These are phyloP conservation scores for Akanthomyces uredinophilus DNA, from an alignment of 2,329 filamentous ascomycete species.

Conservation along the genomic window DNA sequence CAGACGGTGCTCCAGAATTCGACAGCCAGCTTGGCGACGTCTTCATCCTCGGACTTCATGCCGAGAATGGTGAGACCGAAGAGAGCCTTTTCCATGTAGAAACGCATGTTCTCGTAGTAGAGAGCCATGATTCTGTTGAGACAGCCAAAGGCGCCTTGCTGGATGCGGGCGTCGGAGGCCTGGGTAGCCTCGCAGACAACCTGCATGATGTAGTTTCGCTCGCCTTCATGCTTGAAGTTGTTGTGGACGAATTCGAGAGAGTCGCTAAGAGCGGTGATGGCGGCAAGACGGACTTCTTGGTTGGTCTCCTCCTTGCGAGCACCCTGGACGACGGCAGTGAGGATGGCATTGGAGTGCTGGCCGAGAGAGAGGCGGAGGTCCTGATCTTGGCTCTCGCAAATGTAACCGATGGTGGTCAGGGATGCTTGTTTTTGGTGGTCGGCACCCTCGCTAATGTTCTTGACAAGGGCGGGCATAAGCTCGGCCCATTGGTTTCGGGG, in stretches of 20 bases:
- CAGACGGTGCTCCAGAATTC: constrained; percentile 99
- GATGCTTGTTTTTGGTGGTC: constrained; percentile 92
- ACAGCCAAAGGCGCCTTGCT: constrained; percentile 94
- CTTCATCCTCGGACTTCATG: constrained; percentile 97
- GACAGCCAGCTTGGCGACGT: constrained; percentile 94
- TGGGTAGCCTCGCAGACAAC: constrained; percentile 98
- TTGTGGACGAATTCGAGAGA: constrained; percentile 95
- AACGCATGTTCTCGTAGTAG: constrained; percentile 99
- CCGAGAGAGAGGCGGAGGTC: constrained; percentile 78
- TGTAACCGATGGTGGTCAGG: constrained; percentile 93
- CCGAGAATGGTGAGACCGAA: constrained; percentile 96
- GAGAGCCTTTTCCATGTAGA: constrained; percentile 99
- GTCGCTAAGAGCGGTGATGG: constrained; percentile 90
- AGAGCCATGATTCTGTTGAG: constrained; percentile 97
- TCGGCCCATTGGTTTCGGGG: constrained; percentile 91
- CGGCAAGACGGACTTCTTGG: constrained; percentile 82
- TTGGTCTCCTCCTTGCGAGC: constrained; percentile 95
- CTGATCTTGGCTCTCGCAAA: constrained; percentile 90
- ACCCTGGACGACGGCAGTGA: constrained; percentile 96
- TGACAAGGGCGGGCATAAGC: constrained; percentile 81
- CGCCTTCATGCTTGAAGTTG: constrained; percentile 98
- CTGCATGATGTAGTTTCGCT: constrained; percentile 99
- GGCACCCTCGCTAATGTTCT: constrained; percentile 82
- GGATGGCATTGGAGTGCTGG: constrained; percentile 91
- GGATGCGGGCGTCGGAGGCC: constrained; percentile 82